Evolutionary conservation across 2,329 filamentous ascomycete genomes (phyloP).

Genomic region (Botryotinia calthae): DNA sequence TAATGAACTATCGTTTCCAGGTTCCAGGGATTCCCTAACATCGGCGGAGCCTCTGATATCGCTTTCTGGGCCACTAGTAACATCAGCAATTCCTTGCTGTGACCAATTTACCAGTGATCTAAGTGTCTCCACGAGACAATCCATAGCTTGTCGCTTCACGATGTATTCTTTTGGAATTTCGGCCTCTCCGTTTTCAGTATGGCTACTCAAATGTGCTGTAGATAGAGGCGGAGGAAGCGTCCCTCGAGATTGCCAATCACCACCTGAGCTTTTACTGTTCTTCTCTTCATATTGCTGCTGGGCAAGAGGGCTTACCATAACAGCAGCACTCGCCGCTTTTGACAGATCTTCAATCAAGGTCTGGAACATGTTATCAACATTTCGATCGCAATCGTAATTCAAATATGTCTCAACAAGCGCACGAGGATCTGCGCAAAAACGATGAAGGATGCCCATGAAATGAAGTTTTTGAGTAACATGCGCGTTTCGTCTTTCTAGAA

Average conservation of each 20-base stretch:
- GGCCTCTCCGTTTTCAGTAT: slow-evolving; percentile 57
- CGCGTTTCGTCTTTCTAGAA: slow-evolving; percentile 82
- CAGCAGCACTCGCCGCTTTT: slow-evolving; percentile 76
- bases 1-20: slow-evolving; percentile 59
- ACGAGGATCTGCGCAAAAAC: slow-evolving; percentile 80
- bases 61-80: slow-evolving; percentile 48
- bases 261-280: slow-evolving; percentile 53
- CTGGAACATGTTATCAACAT: slow-evolving; percentile 96
- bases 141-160: slow-evolving; percentile 84
- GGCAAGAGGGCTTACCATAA: slow-evolving; percentile 70
- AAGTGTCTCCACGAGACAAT: slow-evolving; percentile 83
- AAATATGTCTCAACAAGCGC: slow-evolving; percentile 93
- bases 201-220: slow-evolving; percentile 42
- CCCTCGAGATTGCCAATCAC: slow-evolving; percentile 84
- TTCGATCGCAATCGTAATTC: slow-evolving; percentile 96
- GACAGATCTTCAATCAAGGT: slow-evolving; percentile 91
- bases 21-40: slow-evolving; percentile 74
- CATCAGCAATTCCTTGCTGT: slow-evolving; percentile 61
- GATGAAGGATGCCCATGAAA: slow-evolving; percentile 80
- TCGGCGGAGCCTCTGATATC: slow-evolving; percentile 57
- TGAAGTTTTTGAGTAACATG: slow-evolving; percentile 89
- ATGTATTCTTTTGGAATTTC: slow-evolving; percentile 85
- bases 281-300: slow-evolving; percentile 86
- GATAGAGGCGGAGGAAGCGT: slow-evolving; percentile 84
- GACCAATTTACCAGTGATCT: slow-evolving; percentile 94